Evolutionary conservation across 768 basidiomycete species (phyloP), one percentile per base, ranked within the genome.

Genomic region (Coprinellus micaceus): DNA sequence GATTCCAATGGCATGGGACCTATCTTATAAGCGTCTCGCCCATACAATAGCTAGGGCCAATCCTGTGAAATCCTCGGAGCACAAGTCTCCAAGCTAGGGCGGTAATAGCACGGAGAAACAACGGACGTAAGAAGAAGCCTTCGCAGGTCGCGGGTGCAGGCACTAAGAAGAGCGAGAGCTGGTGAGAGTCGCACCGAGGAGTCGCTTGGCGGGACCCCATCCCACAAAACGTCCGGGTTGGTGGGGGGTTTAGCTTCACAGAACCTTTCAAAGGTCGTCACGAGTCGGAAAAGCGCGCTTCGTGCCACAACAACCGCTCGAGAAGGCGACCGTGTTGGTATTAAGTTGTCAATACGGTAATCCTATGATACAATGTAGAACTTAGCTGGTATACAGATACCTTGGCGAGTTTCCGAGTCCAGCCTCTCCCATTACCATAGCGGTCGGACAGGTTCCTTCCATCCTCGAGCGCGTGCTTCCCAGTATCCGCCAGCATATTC

Each of bases 401-500:
- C 9, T 9, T 5, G 25, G n/a, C n/a, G n/a, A 33, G 19, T 15
- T 33, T 17, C 33, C n/a, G 17, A 33, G n/a, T 44, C 29, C 53
- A 54, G 19, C 7, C 15, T 21, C 21, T 24, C 17, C 22, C 6
- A 49, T 83, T 74, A 91, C 89, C 89, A 91, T 37, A 91, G 73
- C 11, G 83, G 71, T 54, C 76, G 71, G 44, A 82, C 68, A 5
- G 66, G 55, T 11, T 70, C 76, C 63, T 82, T 83, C 89, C 88
- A 92, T 40, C 82, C 79, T 46, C 72, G 76, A 51, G 77, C 75
- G 61, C 88, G 79, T 30, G 81, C 78, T 63, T 94, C 91, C 91
- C 91, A 94, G 66, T 94, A 94, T 15, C 86, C 89, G 37, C 92
- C 91, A 21, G 62, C 68, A 64, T 92, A 94, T 44, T 77, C 66